These are phyloP conservation scores for Syzygium jambos DNA, from an alignment of 345 rosid species.

Conservation along the genomic window DNA sequence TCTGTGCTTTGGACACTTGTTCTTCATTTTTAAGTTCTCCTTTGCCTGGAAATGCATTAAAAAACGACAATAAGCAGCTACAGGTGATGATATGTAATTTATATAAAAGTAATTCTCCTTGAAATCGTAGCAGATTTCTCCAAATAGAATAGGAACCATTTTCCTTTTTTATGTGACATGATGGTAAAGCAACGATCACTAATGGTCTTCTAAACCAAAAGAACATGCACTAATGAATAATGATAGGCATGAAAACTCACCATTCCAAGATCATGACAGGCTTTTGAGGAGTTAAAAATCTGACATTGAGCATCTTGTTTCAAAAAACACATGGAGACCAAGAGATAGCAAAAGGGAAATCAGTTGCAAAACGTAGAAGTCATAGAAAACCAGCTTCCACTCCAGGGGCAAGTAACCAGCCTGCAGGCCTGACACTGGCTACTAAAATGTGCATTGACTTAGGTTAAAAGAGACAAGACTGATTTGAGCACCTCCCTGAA, in stretches of 20 bases:
- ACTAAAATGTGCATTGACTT: neutral
- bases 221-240: neutral
- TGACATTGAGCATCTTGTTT: neutral
- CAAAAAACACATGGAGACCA: neutral
- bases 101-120: neutral
- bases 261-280: neutral
- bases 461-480: neutral
- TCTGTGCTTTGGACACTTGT: constrained; percentile 73
- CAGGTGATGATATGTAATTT: neutral
- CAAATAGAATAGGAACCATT: neutral
- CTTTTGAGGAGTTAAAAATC: neutral
- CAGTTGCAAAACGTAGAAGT: neutral
- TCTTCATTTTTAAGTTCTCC: constrained; percentile 76
- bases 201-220: neutral
- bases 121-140: neutral
- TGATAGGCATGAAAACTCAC: neutral
- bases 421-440: neutral
- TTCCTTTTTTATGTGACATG: neutral
- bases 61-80: neutral
- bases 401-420: neutral
- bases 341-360: neutral
- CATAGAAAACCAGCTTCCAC: neutral
- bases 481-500: neutral
- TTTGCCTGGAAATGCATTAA: constrained; percentile 29
- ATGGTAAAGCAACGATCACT: neutral